Evolutionary conservation across 1,284 basidiomycete species (phyloP).

Genomic region (Tausonia pullulans): DNA sequence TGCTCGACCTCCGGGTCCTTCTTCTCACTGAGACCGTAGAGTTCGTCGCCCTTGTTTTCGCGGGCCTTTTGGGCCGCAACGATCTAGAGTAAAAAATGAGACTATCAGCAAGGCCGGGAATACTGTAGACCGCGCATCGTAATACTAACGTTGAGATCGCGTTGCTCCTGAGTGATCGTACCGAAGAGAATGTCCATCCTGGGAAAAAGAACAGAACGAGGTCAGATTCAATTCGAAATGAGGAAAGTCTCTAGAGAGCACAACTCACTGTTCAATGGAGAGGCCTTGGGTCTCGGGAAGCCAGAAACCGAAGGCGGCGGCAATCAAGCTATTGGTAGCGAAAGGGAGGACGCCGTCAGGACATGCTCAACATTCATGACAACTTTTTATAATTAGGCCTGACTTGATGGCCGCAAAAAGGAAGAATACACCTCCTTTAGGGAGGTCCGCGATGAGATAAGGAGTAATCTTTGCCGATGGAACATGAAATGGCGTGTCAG

Average conservation of each 20-base stretch:
- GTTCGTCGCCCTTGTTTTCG: not conserved
- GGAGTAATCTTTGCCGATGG: conserved; percentile 4
- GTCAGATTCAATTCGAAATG: not conserved
- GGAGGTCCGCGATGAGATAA: conserved; percentile 11
- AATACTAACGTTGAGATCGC: not conserved
- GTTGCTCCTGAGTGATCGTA: conserved; percentile 8
- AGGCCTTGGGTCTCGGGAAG: conserved; percentile 12
- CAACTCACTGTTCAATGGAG: conserved; percentile 6
- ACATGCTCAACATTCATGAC: not conserved
- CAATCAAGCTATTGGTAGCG: not conserved
- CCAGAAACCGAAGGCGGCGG: conserved; percentile 14
- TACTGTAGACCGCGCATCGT: not conserved
- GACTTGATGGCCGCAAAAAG: not conserved
- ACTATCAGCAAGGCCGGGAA: not conserved
- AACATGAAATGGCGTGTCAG: not conserved
- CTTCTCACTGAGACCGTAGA: not conserved
- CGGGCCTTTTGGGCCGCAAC: not conserved
- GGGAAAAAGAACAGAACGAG: not conserved
- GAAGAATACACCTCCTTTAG: conserved; percentile 15
- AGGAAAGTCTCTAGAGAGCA: not conserved
- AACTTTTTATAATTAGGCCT: no score
- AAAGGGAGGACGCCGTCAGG: not conserved
- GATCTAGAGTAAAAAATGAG: not conserved
- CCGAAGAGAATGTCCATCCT: conserved; percentile 7
- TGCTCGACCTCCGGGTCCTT: conserved; percentile 10